Evolutionary conservation across 208 protist genomes (phyloP), one percentile per base, ranked within the genome.

Genomic region (Phytomonas sp.): DNA sequence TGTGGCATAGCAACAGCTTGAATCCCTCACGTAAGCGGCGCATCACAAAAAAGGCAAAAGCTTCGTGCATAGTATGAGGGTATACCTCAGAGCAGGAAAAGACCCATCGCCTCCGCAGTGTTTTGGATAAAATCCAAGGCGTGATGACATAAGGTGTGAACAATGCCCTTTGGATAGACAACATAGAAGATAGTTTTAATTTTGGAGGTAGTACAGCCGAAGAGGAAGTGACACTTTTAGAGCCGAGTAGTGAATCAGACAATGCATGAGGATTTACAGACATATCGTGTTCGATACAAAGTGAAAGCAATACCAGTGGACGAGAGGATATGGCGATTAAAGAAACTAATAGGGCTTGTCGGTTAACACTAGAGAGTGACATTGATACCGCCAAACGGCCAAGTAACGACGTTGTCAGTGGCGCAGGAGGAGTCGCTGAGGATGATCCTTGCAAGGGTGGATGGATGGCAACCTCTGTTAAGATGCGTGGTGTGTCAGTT

Each of bases 1-100:
- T 69, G 71, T 77, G 79, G 66, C 78, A 87, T 29, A 86, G 72
- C 7, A 91, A 37, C 7, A 92, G 71, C 1, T 69, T 64, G 71
- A 82, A 87, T 14, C 84, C 89, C 29, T 70, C 49, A 45, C 77
- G 73, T 49, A 91, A 63, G 63, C 89, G 89, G 16, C 86, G 86
- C 49, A 79, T 34, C 11, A 92, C 76, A 61, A 83, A 67, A 67
- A 82, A 79, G 49, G 74, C 75, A 71, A 94, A 91, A 36, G 76
- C 71, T 26, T 84, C 75, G 49, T 84, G 74, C 23, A 68, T 68
- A 40, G 82, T 66, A 42, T 74, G 60, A 8, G 71, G 70, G 67
- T 82, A 83, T 37, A 40, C 63, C 42, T 86, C 87, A 23, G 74
- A 16, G 49, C 76, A 79, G 32, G 76, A 77, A 67, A 93, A 79